These are phyloP conservation scores for Monilinia fructicola DNA, from an alignment of 2,329 filamentous ascomycete genomes.

Conservation along the genomic window DNA sequence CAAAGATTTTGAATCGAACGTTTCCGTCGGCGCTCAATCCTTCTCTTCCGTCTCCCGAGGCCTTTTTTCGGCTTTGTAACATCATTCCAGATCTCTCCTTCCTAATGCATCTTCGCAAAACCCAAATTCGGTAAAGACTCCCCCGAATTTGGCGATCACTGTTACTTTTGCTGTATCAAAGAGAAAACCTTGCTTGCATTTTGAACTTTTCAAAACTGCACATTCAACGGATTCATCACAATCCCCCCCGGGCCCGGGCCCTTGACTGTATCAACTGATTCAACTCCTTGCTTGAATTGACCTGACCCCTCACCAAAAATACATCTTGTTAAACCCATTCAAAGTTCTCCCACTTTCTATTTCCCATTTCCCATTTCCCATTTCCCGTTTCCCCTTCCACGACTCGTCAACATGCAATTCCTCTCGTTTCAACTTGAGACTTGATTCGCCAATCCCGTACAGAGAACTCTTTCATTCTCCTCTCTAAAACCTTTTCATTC, in stretches of 20 bases:
- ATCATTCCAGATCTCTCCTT: slow-evolving; percentile 4
- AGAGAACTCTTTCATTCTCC: slow-evolving; percentile 1
- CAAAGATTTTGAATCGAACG: not conserved
- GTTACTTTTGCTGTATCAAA: not conserved
- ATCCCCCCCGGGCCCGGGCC: too few relatives aligned
- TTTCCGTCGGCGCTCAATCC: not conserved
- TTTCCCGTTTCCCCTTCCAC: not conserved
- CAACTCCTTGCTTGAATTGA: not conserved
- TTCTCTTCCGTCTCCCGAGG: not conserved
- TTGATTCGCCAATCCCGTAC: not conserved
- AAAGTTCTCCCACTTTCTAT: not conserved
- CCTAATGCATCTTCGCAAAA: slow-evolving; percentile 6
- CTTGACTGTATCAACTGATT: too few relatives aligned
- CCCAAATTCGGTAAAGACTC: slow-evolving; percentile 3
- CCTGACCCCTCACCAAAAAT: not conserved
- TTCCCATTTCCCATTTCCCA: too few relatives aligned
- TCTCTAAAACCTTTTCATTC: not conserved
- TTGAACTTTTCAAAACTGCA: slow-evolving; percentile 1
- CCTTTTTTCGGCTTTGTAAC: not conserved
- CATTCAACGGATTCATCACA: slow-evolving; percentile 1
- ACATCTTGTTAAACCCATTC: not conserved
- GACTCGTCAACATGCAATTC: too few relatives aligned
- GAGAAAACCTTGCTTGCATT: slow-evolving; percentile 1
- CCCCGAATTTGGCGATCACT: slow-evolving; percentile 3
- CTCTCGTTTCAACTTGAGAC: slow-evolving; percentile 9